Conservation (phyloP, 2,329 filamentous ascomycete genomes). For the Neospermospora avenae region DNA sequence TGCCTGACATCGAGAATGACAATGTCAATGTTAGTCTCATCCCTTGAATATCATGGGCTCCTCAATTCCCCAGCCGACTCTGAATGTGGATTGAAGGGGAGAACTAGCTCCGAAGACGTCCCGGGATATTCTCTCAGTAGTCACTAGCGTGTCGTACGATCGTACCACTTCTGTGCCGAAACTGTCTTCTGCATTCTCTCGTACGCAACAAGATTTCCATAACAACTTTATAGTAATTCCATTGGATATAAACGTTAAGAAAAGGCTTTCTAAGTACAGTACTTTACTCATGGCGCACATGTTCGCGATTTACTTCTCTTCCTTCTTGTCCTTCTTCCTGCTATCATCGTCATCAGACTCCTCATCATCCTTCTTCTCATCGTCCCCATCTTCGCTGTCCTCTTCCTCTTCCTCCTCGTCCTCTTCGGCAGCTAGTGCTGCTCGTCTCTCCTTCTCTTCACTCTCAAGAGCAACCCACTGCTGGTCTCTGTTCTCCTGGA, state of each 20-base stretch:
- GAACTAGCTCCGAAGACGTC: too few relatives aligned
- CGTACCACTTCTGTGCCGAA: too few relatives aligned
- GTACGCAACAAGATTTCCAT: too few relatives aligned
- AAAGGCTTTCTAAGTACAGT: neutral
- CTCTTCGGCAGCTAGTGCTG: constrained; percentile 15
- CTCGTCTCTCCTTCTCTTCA: constrained; percentile 30
- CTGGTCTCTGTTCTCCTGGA: constrained; percentile 29
- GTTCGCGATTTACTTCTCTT: constrained; percentile 12
- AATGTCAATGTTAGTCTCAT: too few relatives aligned
- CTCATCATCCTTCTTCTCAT: constrained; percentile 43
- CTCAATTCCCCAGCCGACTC: too few relatives aligned
- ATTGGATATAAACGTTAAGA: neutral
- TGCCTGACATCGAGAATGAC: too few relatives aligned
- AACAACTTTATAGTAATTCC: too few relatives aligned
- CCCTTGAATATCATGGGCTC: too few relatives aligned
- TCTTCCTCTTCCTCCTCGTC: constrained; percentile 20
- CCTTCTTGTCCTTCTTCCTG: constrained; percentile 12
- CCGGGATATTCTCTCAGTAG: too few relatives aligned
- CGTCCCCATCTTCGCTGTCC: constrained; percentile 20
- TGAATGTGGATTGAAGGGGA: neutral
- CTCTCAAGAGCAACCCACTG: constrained; percentile 32
- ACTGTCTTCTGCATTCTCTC: too few relatives aligned
- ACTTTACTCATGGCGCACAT: neutral
- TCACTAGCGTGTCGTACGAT: too few relatives aligned
- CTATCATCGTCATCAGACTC: constrained; percentile 3